A percentile compares a stretch with the other conserved stretches of the same genome.
Conservation (phyloP, 768 basidiomycete genomes). For the Podaxis sp. region DNA sequence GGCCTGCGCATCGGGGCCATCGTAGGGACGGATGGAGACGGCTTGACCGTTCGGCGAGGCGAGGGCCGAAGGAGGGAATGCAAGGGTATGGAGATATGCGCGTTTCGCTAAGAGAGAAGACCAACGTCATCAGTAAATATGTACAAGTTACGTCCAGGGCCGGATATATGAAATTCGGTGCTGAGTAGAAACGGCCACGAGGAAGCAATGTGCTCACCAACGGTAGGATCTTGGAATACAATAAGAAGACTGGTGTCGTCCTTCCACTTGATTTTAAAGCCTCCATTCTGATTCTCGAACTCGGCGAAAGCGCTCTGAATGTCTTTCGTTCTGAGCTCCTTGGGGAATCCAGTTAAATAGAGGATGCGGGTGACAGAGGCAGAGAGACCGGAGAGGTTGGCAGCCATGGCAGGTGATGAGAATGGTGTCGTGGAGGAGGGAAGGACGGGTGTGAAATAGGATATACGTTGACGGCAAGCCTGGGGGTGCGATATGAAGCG, state of each 20-base stretch:
- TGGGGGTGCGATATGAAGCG: conserved; percentile 11
- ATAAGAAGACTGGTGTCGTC: conserved; percentile 95
- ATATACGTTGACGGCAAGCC: conserved; percentile 14
- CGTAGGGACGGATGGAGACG: conserved; percentile 85
- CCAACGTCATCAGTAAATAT: conserved; percentile 9
- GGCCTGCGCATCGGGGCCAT: conserved; percentile 86
- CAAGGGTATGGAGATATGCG: conserved; percentile 90
- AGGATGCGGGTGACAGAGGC: conserved; percentile 97
- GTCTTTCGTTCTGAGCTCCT: conserved; percentile 97
- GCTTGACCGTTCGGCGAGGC: conserved; percentile 51
- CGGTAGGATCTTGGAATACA: conserved; percentile 87
- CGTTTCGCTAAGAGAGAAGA: conserved; percentile 69
- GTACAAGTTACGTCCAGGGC: conserved; percentile 1
- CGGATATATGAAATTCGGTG: background rate
- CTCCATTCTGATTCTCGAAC: conserved; percentile 83
- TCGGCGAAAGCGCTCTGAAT: conserved; percentile 89
- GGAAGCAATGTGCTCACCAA: conserved; percentile 62
- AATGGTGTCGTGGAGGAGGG: conserved; percentile 11
- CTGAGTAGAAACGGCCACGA: conserved; percentile 7
- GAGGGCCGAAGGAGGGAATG: conserved; percentile 74
- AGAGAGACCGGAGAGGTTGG: conserved; percentile 79
- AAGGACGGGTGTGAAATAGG: conserved; percentile 14
- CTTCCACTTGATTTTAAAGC: conserved; percentile 99
- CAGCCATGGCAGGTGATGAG: conserved; percentile 47
- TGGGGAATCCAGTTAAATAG: conserved; percentile 86